Evolutionary conservation across 768 basidiomycete genomes (phyloP).

Genomic region (Boletus sensibilis): DNA sequence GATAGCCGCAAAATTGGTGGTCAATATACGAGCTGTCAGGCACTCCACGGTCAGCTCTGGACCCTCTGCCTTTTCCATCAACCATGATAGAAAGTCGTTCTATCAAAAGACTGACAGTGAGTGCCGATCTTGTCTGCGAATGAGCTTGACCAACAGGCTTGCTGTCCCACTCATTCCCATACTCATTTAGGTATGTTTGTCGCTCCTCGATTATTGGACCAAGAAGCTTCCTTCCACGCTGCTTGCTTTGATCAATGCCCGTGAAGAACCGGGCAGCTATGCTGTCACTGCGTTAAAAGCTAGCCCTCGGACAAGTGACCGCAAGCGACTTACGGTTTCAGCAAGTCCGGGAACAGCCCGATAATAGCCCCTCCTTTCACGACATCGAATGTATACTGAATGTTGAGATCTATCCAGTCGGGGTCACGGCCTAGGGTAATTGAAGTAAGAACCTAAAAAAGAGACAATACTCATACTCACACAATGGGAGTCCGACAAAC

Average conservation of each 20-base stretch:
- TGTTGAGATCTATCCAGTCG: constrained; percentile 34
- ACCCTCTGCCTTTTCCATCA: constrained; percentile 26
- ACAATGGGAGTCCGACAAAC: constrained; percentile 50
- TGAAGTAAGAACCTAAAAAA: not conserved
- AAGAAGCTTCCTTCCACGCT: constrained; percentile 16
- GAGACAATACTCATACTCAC: constrained; percentile 20
- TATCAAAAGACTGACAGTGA: not conserved
- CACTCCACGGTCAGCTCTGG: constrained; percentile 13
- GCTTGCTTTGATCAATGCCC: not conserved
- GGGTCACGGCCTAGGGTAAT: constrained; percentile 39
- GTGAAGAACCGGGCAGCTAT: constrained; percentile 11
- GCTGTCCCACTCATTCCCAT: constrained; percentile 27
- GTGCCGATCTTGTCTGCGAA: not conserved
- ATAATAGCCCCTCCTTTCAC: constrained; percentile 18
- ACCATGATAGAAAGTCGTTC: constrained; percentile 35
- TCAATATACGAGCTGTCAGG: constrained; percentile 16
- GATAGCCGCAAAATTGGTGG: not conserved
- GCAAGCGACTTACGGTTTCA: not conserved
- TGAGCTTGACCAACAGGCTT: constrained; percentile 26
- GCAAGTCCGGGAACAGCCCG: constrained; percentile 28
- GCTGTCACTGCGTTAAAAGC: not conserved
- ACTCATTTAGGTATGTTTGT: constrained; percentile 15
- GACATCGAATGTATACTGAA: constrained; percentile 32
- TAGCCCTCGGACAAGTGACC: not conserved
- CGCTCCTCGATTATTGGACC: constrained; percentile 34